These are phyloP conservation scores for Trichomonas gallinae DNA, from an alignment of 208 protist species.

Conservation along the genomic window DNA sequence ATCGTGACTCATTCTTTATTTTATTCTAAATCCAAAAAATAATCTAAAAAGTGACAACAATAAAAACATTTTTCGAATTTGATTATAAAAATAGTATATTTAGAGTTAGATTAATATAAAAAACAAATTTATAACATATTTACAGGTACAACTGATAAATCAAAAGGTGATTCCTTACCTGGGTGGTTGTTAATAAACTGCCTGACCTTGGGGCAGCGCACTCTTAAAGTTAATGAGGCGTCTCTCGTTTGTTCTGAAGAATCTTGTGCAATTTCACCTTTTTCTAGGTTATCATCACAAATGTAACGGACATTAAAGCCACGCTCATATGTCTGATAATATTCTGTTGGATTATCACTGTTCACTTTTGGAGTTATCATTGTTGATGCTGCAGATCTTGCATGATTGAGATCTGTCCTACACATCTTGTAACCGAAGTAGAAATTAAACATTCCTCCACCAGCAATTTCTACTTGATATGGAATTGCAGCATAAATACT, in stretches of 20 bases:
- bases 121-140: not conserved
- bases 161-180: not conserved
- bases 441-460: not conserved
- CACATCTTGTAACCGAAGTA: not conserved
- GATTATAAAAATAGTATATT: no score
- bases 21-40: no score
- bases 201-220: not conserved
- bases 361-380: not conserved
- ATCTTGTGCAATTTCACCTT: not conserved
- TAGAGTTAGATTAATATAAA: not conserved
- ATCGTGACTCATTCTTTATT: no score
- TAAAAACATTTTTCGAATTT: no score
- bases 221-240: not conserved
- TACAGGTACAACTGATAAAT: not conserved
- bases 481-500: not conserved
- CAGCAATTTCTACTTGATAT: not conserved
- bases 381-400: not conserved
- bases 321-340: not conserved
- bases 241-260: not conserved
- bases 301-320: not conserved
- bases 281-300: not conserved
- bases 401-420: not conserved
- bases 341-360: not conserved
- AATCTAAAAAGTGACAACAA: no score
- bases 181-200: not conserved